phyloP scores from a whole-genome alignment of 371 early-diverging fungal genomes.

The Mucor irregularis region DNA sequence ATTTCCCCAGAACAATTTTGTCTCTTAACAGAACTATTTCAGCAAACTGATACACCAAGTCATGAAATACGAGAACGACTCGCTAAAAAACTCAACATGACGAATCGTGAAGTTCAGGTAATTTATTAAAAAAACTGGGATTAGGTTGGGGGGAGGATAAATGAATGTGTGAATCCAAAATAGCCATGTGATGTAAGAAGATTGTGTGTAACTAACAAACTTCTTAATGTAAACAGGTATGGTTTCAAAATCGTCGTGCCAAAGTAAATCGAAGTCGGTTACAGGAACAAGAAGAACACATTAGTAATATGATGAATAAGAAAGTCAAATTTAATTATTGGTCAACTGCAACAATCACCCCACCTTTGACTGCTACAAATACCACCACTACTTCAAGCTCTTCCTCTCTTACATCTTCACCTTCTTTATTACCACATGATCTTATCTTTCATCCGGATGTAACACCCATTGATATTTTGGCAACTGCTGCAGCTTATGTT shows the following conservation, averaged over 20 bases:
- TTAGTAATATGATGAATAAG: neutral
- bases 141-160: too few species aligned
- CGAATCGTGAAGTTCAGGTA: constrained; percentile 92
- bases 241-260: constrained; percentile 36
- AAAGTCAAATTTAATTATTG: constrained; percentile 18
- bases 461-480: constrained; percentile 48
- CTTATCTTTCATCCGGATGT: constrained; percentile 14
- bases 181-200: constrained; percentile 5
- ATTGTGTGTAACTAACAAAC: constrained; percentile 17
- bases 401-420: constrained; percentile 16
- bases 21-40: constrained; percentile 66
- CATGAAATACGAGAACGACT: constrained; percentile 83
- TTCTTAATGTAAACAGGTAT: constrained; percentile 18
- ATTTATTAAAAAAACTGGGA: constrained; percentile 1
- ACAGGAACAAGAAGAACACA: constrained; percentile 21
- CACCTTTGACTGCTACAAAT: neutral
- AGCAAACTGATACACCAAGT: constrained; percentile 86
- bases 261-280: constrained; percentile 21
- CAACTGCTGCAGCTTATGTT: constrained; percentile 51
- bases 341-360: constrained; percentile 3
- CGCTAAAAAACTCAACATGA: constrained; percentile 86
- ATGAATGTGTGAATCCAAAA: neutral
- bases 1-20: constrained; percentile 73
- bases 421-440: constrained; percentile 25
- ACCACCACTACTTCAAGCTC: constrained; percentile 15